phyloP scores from a whole-genome alignment of 1,139 yeast species.

The Yamadazyma membranifaciens region DNA sequence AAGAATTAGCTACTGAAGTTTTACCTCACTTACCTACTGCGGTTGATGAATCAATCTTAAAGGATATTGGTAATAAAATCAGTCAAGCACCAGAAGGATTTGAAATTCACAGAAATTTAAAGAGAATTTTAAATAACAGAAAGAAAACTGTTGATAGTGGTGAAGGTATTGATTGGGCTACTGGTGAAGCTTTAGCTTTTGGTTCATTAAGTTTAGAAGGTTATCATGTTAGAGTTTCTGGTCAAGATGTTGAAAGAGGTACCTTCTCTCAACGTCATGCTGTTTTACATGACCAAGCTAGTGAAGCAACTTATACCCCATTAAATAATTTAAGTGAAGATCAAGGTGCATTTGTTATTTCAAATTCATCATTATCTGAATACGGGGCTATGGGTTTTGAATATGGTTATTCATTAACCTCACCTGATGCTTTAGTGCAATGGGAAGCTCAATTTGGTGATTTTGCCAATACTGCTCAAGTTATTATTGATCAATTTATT shows the following conservation, averaged over 20 bases:
- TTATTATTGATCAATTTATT: conserved; percentile 92
- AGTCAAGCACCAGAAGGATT: conserved; percentile 88
- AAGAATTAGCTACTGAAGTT: conserved; percentile 92
- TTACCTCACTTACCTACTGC: conserved; percentile 97
- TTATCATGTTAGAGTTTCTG: conserved; percentile 94
- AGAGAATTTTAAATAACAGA: conserved; percentile 88
- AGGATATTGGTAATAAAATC: conserved; percentile 73
- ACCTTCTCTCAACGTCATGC: conserved; percentile 99
- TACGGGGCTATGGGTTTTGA: conserved; percentile 99
- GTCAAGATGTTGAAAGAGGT: conserved; percentile 99
- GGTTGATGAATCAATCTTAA: conserved; percentile 67
- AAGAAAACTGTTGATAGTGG: conserved; percentile 86
- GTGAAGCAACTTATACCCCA: conserved; percentile 82
- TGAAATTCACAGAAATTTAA: conserved; percentile 91
- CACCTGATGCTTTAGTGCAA: conserved; percentile 92
- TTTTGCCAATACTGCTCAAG: conserved; percentile 99
- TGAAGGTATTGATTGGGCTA: conserved; percentile 97
- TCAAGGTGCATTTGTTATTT: conserved; percentile 85
- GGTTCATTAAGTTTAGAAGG: conserved; percentile 94
- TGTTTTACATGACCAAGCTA: conserved; percentile 92
- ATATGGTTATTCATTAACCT: conserved; percentile 96
- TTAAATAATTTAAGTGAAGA: conserved; percentile 72
- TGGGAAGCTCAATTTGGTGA: conserved; percentile 99
- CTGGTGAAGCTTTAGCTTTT: conserved; percentile 98
- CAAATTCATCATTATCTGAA: conserved; percentile 97